phyloP scores from a whole-genome alignment of 2,329 filamentous ascomycete genomes.

The Phialophora macrospora region DNA sequence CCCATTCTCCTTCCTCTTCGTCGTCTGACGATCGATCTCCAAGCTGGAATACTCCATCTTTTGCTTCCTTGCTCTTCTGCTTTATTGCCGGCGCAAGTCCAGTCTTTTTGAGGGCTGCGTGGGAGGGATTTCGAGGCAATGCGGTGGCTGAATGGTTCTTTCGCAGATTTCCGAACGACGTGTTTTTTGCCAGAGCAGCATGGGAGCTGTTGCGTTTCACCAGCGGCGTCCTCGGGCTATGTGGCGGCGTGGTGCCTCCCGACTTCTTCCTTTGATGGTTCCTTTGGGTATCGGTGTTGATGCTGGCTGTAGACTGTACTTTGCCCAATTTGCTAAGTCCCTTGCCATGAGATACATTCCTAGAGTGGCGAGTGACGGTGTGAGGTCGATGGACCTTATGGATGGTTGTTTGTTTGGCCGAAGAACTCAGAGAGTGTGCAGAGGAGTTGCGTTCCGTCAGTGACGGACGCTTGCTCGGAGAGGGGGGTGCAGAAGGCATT shows the following conservation, averaged over 20 bases:
- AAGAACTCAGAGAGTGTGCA: conserved; percentile 37
- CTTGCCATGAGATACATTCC: conserved; percentile 52
- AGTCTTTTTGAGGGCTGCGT: conserved; percentile 48
- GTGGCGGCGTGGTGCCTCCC: conserved; percentile 48
- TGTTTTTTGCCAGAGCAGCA: conserved; percentile 43
- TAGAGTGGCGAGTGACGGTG: conserved; percentile 49
- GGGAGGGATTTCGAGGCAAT: conserved; percentile 48
- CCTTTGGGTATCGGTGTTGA: conserved; percentile 46
- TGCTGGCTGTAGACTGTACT: conserved; percentile 43
- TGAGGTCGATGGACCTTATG: conserved; percentile 50
- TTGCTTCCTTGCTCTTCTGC: conserved; percentile 45
- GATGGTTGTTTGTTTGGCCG: conserved; percentile 33
- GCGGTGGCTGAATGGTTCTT: conserved; percentile 53
- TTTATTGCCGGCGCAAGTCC: conserved; percentile 40
- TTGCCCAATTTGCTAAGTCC: conserved; percentile 52
- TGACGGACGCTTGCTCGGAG: conserved; percentile 38
- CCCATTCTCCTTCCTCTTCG: conserved; percentile 53
- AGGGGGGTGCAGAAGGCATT: conserved; percentile 40
- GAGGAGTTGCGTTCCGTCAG: conserved; percentile 37
- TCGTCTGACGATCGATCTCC: conserved; percentile 49
- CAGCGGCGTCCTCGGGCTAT: conserved; percentile 46
- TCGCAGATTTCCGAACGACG: conserved; percentile 47
- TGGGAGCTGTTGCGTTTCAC: conserved; percentile 52
- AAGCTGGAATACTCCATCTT: conserved; percentile 54
- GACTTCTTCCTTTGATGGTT: conserved; percentile 55